phyloP scores from a whole-genome alignment of 2,329 filamentous ascomycete species.

The Ascochyta pisi region DNA sequence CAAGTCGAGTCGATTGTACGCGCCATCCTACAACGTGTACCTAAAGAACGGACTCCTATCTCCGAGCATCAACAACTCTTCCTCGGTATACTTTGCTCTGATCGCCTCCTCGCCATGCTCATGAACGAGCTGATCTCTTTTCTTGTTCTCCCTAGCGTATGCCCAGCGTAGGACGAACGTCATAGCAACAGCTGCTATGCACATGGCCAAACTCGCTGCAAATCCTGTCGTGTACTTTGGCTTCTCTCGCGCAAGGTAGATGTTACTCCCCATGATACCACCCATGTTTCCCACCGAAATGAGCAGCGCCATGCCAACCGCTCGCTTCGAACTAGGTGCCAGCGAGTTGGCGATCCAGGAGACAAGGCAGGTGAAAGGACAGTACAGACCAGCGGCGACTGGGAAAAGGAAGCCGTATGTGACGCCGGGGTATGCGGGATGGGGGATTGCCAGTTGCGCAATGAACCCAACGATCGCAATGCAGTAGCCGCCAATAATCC shows the following conservation, averaged over 20 bases:
- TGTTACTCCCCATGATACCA: conserved; percentile 54
- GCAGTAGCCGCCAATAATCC: conserved; percentile 59
- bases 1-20: not conserved
- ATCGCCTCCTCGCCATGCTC: conserved; percentile 44
- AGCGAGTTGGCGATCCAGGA: conserved; percentile 47
- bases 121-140: conserved; percentile 32
- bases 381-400: conserved; percentile 46
- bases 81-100: conserved; percentile 48
- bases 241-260: conserved; percentile 57
- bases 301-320: conserved; percentile 59
- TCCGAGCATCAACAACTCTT: conserved; percentile 51
- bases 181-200: conserved; percentile 55
- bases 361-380: conserved; percentile 46
- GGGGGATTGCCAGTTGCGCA: conserved; percentile 57
- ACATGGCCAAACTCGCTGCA: conserved; percentile 55
- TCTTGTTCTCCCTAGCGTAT: conserved; percentile 48
- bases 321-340: conserved; percentile 44
- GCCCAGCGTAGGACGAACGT: conserved; percentile 53
- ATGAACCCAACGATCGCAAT: conserved; percentile 63
- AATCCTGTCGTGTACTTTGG: conserved; percentile 61
- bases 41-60: conserved; percentile 53
- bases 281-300: conserved; percentile 57
- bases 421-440: conserved; percentile 53
- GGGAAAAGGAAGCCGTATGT: conserved; percentile 54
- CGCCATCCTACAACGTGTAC: conserved; percentile 42